phyloP scores from a whole-genome alignment of 2,329 filamentous ascomycete species.

The Aspergillus proliferans region DNA sequence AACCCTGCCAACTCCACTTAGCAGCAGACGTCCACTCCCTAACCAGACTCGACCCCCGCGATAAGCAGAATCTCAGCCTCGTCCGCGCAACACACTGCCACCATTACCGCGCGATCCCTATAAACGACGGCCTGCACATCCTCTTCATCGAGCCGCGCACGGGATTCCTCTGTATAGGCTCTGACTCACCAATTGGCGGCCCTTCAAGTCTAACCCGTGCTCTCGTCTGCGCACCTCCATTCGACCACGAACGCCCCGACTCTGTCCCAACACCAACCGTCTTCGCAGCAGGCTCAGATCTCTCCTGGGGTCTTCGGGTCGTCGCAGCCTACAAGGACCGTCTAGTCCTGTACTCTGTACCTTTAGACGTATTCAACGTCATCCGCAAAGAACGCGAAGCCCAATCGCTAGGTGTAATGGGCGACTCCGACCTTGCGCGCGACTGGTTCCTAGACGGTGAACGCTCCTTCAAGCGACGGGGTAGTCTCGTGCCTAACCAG shows the following conservation, averaged over 20 bases:
- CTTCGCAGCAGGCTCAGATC: conserved; percentile 54
- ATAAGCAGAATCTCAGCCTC: conserved; percentile 21
- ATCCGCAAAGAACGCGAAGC: conserved; percentile 28
- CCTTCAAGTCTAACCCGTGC: conserved; percentile 54
- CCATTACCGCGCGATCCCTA: conserved; percentile 57
- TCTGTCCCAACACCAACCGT: conserved; percentile 37
- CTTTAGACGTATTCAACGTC: conserved; percentile 49
- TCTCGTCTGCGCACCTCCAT: conserved; percentile 48
- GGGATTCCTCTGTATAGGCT: conserved; percentile 54
- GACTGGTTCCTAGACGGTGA: conserved; percentile 28
- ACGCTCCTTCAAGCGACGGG: conserved; percentile 19
- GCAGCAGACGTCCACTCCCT: conserved; percentile 22
- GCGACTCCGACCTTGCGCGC: conserved; percentile 26
- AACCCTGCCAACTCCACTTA: conserved; percentile 24
- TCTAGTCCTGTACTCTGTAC: conserved; percentile 57
- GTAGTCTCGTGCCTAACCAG: conserved; percentile 28
- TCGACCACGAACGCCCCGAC: conserved; percentile 8
- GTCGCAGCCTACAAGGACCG: conserved; percentile 49
- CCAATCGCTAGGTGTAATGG: conserved; percentile 28
- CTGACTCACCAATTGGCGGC: conserved; percentile 54
- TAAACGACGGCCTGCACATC: conserved; percentile 61
- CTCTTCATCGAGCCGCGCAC: conserved; percentile 58
- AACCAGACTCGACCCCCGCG: conserved; percentile 17
- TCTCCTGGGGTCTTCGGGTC: conserved; percentile 53
- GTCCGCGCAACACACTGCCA: conserved; percentile 46